These are phyloP conservation scores for Coemansia sp. DNA, from an alignment of 192 early-diverging fungal species.

Conservation along the genomic window DNA sequence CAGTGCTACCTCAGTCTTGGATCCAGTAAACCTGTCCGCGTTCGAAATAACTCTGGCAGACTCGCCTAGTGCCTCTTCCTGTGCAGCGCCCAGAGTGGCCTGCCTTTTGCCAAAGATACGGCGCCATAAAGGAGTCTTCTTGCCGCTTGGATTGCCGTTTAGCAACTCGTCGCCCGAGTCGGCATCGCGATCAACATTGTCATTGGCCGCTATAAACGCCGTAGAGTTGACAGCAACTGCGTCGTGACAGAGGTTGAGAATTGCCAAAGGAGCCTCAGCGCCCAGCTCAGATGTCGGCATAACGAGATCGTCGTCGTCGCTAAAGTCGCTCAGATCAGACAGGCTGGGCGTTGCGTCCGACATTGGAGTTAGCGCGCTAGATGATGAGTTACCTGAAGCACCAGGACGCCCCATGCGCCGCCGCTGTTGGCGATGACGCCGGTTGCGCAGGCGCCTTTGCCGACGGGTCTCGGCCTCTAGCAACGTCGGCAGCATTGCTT, in stretches of 20 bases:
- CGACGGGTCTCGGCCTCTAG: slow-evolving; percentile 44
- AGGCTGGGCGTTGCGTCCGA: slow-evolving; percentile 45
- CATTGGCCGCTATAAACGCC: slow-evolving; percentile 59
- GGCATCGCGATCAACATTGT: slow-evolving; percentile 13
- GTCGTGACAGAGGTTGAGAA: slow-evolving; percentile 62
- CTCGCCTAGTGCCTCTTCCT: slow-evolving; percentile 31
- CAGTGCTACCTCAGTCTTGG: slow-evolving; percentile 94
- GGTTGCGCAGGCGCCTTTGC: slow-evolving; percentile 39
- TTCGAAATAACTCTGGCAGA: slow-evolving; percentile 13
- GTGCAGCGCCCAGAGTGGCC: neutral
- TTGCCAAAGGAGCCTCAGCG: slow-evolving; percentile 47
- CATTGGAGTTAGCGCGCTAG: slow-evolving; percentile 47
- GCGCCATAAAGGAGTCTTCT: slow-evolving; percentile 27
- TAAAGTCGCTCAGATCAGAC: slow-evolving; percentile 49
- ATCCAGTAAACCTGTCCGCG: slow-evolving; percentile 70
- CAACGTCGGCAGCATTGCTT: slow-evolving; percentile 43
- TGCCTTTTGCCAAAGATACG: slow-evolving; percentile 13
- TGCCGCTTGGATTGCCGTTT: slow-evolving; percentile 11
- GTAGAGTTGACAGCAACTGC: slow-evolving; percentile 82
- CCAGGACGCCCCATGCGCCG: slow-evolving; percentile 40
- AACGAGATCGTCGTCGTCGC: slow-evolving; percentile 51
- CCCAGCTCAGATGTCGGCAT: slow-evolving; percentile 56
- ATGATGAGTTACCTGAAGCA: slow-evolving; percentile 41
- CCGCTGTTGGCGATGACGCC: slow-evolving; percentile 44
- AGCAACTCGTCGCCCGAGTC: slow-evolving; percentile 28